Percentiles rank a stretch among this genome's conserved stretches.
Evolutionary conservation across 2,329 filamentous ascomycete genomes (phyloP).

Genomic region (Chrysoporthe deuterocubensis): DNA sequence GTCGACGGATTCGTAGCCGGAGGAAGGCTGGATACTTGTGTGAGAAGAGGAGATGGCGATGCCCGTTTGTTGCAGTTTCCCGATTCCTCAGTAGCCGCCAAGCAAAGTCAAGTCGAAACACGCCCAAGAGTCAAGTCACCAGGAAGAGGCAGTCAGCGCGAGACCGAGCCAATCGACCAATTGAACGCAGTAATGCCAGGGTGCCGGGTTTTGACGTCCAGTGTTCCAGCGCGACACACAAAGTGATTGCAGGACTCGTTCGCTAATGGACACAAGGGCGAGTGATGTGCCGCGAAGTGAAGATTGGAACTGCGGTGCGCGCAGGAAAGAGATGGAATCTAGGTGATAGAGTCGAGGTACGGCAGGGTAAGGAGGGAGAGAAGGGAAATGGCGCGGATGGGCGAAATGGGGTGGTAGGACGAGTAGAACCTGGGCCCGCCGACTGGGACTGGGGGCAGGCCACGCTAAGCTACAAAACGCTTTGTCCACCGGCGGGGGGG

Average conservation of each 20-base stretch:
- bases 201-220: not conserved
- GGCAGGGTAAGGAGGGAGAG: slow-evolving; percentile 5
- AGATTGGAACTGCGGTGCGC: slow-evolving; percentile 8
- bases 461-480: slow-evolving; percentile 12
- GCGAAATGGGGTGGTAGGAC: slow-evolving; percentile 13
- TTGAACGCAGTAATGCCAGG: slow-evolving; percentile 2
- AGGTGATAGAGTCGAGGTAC: slow-evolving; percentile 1
- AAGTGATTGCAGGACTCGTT: slow-evolving; percentile 6
- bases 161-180: slow-evolving; percentile 6
- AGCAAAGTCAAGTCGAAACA: slow-evolving; percentile 24
- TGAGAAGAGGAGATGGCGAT: slow-evolving; percentile 22
- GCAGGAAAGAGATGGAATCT: slow-evolving; percentile 12
- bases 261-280: slow-evolving; percentile 11
- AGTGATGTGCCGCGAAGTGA: slow-evolving; percentile 1
- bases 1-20: slow-evolving; percentile 9
- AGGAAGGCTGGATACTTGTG: slow-evolving; percentile 13
- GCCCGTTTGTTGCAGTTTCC: not conserved
- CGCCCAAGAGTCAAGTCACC: slow-evolving; percentile 14
- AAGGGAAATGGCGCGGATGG: slow-evolving; percentile 9
- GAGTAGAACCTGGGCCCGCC: not conserved
- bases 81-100: slow-evolving; percentile 21
- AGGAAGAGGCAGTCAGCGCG: slow-evolving; percentile 11
- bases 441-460: slow-evolving; percentile 1
- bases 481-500: slow-evolving; percentile 10
- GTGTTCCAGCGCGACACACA: not conserved